Evolutionary conservation across 75 land plant genomes (phyloP).

Genomic region (Gnetum montanum): DNA sequence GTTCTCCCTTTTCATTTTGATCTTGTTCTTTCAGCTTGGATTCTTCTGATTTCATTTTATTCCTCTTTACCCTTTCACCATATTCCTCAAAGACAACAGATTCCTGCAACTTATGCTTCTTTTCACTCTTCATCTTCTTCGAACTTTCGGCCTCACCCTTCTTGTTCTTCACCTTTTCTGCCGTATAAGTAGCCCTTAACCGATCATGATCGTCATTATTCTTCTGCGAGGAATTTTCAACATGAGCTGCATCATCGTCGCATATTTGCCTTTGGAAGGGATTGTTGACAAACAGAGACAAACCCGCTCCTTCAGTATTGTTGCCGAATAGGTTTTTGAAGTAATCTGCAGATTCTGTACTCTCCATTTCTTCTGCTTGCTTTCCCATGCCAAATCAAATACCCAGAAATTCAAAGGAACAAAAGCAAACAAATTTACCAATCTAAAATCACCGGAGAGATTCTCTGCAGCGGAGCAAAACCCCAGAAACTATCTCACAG

Average conservation of each 20-base stretch:
- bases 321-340: neutral
- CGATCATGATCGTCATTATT: neutral
- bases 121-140: neutral
- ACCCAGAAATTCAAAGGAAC: too few relatives aligned
- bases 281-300: neutral
- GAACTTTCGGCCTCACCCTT: neutral
- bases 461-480: too few relatives aligned
- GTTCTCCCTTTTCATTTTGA: too few relatives aligned
- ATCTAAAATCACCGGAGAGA: too few relatives aligned
- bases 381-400: conserved; percentile 3
- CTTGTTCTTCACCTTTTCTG: neutral
- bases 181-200: neutral
- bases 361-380: neutral
- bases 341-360: neutral
- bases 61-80: neutral
- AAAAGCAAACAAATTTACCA: too few relatives aligned
- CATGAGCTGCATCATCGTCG: too few relatives aligned
- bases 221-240: too few relatives aligned
- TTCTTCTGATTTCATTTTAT: too few relatives aligned
- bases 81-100: neutral
- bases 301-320: neutral
- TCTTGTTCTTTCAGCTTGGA: neutral
- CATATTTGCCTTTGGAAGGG: conserved; percentile 1
- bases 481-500: too few relatives aligned
- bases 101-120: neutral